Percentiles rank a stretch among this genome's conserved stretches.
These are phyloP conservation scores for Avicennia marina DNA, from an alignment of 257 asterid species.

Conservation along the genomic window DNA sequence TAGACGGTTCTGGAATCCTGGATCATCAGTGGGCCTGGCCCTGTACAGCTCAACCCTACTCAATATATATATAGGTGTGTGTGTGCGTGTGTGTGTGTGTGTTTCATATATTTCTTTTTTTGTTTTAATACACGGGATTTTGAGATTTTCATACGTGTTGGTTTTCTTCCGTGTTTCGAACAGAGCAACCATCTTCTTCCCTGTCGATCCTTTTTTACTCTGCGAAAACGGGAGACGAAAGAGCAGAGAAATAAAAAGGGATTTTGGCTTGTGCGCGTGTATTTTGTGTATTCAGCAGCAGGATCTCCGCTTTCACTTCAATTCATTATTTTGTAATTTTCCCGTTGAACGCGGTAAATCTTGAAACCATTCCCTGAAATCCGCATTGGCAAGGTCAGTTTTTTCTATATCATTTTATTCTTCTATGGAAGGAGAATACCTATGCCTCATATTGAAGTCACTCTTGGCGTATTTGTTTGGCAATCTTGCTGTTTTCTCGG, in stretches of 20 bases:
- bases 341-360: constrained; percentile 26
- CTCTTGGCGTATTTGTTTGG: constrained; percentile 41
- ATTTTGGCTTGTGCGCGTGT: constrained; percentile 18
- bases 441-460: constrained; percentile 35
- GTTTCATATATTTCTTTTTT: no score
- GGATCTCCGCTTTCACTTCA: constrained; percentile 35
- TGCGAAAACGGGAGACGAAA: constrained; percentile 24
- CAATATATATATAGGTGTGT: no score
- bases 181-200: constrained; percentile 15
- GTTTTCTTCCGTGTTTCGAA: constrained; percentile 12
- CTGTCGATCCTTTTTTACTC: constrained; percentile 44
- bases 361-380: constrained; percentile 15
- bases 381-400: constrained; percentile 32
- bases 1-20: no score
- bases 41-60: no score
- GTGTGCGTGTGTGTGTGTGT: no score
- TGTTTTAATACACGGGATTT: no score
- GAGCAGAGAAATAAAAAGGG: constrained; percentile 15
- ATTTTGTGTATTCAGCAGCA: constrained; percentile 3
- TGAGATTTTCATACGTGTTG: no score
- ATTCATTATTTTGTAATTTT: constrained; percentile 14
- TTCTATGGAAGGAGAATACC: not conserved
- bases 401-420: not conserved
- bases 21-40: no score
- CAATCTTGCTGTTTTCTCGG: constrained; percentile 33